A percentile compares a stretch with the other conserved stretches of the same genome.
phyloP scores from a whole-genome alignment of 768 basidiomycete species.

The Agrocybe pediades region DNA sequence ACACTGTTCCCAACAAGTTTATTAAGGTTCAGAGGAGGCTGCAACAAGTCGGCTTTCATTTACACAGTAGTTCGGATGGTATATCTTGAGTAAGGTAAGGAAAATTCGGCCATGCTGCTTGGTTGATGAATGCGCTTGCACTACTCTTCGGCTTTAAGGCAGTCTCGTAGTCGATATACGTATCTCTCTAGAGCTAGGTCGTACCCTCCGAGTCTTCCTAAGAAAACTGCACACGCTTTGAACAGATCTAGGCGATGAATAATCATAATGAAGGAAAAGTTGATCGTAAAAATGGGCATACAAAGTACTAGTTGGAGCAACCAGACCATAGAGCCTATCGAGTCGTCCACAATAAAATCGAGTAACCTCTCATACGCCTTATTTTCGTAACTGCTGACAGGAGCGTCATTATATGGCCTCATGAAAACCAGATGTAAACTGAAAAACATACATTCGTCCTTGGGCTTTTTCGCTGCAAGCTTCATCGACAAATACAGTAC shows the following conservation, averaged over 20 bases:
- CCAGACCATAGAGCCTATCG: constrained; percentile 75
- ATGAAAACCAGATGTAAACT: not conserved
- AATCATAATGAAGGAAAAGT: not conserved
- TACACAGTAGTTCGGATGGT: constrained; percentile 73
- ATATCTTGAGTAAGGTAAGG: constrained; percentile 83
- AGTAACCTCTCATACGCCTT: constrained; percentile 72
- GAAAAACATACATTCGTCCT: constrained; percentile 54
- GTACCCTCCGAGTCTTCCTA: constrained; percentile 88
- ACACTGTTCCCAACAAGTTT: constrained; percentile 92
- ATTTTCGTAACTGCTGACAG: constrained; percentile 48
- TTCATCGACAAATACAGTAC: constrained; percentile 83
- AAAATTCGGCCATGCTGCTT: constrained; percentile 65
- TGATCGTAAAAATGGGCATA: not conserved
- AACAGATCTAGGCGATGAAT: constrained; percentile 75
- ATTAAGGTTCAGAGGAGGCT: constrained; percentile 86
- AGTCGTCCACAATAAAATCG: constrained; percentile 74
- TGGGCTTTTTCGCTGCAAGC: constrained; percentile 53
- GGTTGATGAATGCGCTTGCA: constrained; percentile 81
- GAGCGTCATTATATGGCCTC: not conserved
- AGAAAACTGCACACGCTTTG: constrained; percentile 88
- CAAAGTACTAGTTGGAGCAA: constrained; percentile 75
- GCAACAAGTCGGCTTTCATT: constrained; percentile 57
- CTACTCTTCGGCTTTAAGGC: constrained; percentile 91
- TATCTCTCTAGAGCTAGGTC: constrained; percentile 96
- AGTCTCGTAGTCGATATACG: constrained; percentile 84